Base-by-base conservation (phyloP, 202 grass and related monocot species). In the Brachypodium distachyon region DNA sequence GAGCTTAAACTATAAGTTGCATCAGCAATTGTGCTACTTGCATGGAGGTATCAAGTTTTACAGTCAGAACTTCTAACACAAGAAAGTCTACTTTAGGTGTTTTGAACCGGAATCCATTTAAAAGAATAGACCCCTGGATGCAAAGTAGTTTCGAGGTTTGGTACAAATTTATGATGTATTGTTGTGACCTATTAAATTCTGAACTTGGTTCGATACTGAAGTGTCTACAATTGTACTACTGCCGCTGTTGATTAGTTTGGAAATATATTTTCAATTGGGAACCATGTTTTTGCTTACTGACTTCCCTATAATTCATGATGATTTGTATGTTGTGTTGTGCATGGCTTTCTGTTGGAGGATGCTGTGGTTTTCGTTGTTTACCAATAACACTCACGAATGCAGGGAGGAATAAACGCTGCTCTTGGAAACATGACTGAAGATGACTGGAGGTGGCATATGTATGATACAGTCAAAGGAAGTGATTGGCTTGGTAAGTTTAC, bases 401-500 rank as follows among this genome's bases (percentile, higher is more conserved):
- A 99, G 96, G 96, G 92, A 78, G 96, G 96, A 74, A 99, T 99
- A 76, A 99, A 99, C 73, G 96, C 96, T 60, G 96, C 96, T 51
- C 85, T 96, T 42, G 96, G 96, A 87, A 99, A 99, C 85, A 96
- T 99, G 96, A 77, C 17, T 14, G 96, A 99, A 87, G 96, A 99
- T 90, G 96, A 99, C 76, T 99, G 96, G 96, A 93, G 96, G 74
- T 99, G 96, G 96, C 92, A 99, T 86, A 99, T 99, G 92, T 96
- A 99, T 85, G 96, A 99, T 64, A 99, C 96, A 40, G 96, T 99
- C 68, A 99, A 99, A 65, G 96, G 96, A 71, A 99, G 96, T 52
- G 96, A 99, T 67, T 99, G 96, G 96, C 85, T 93, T 13, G 92
- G 96, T 99, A 90, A 76, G 75, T 58, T 72, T 68, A 47, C 65